These are phyloP conservation scores for Phytopythium oedochilum DNA, from an alignment of 352 stramenopile species.

Conservation along the genomic window DNA sequence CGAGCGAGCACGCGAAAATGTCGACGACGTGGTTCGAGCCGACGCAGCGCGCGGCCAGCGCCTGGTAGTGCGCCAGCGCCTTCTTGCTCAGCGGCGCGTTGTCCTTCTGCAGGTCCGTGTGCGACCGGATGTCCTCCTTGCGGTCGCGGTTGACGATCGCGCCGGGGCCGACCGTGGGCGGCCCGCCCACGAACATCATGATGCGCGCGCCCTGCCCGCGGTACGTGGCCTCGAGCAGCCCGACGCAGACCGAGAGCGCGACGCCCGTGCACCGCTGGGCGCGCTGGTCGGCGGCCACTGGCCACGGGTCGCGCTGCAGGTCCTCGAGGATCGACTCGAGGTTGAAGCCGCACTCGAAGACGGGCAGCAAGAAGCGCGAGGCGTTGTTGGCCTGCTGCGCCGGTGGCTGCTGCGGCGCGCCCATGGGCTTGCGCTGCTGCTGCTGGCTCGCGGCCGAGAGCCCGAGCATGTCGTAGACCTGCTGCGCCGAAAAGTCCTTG, in stretches of 20 bases:
- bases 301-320: constrained; percentile 97
- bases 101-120: constrained; percentile 95
- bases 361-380: constrained; percentile 94
- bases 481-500: constrained; percentile 95
- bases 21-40: constrained; percentile 96
- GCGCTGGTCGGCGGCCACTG: constrained; percentile 94
- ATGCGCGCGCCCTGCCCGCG: constrained; percentile 94
- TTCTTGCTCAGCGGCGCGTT: constrained; percentile 94
- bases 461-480: constrained; percentile 96
- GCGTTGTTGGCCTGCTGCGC: constrained; percentile 84
- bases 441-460: constrained; percentile 49
- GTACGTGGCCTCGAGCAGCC: constrained; percentile 95
- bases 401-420: constrained; percentile 56
- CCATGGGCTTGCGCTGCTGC: constrained; percentile 36
- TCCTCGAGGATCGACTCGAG: constrained; percentile 98
- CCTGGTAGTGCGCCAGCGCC: constrained; percentile 94
- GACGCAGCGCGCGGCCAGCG: constrained; percentile 91
- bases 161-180: constrained; percentile 95
- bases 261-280: constrained; percentile 95
- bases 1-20: constrained; percentile 98
- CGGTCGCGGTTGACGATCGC: constrained; percentile 94
- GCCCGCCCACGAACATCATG: constrained; percentile 98
- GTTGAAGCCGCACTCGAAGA: constrained; percentile 96
- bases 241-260: constrained; percentile 95
- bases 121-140: constrained; percentile 97